Conservation (phyloP, 139 green algal genomes). For the Spirogloea muscicola region DNA sequence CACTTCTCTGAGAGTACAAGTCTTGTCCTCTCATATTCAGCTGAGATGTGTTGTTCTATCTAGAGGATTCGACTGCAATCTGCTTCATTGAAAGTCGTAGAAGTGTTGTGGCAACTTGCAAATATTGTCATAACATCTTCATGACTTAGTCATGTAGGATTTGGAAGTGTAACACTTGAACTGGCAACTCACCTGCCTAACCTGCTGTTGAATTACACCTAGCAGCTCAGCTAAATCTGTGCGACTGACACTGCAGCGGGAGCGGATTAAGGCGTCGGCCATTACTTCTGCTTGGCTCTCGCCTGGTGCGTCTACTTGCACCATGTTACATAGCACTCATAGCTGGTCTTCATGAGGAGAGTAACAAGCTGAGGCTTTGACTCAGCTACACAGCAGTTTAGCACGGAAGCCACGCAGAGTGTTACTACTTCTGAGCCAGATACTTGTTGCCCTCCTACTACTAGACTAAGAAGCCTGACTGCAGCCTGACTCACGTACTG, state of each 20-base stretch:
- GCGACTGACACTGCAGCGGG: neutral
- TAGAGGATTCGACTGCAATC: too few relatives aligned
- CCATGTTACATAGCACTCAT: neutral
- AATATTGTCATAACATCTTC: too few relatives aligned
- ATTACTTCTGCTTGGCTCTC: neutral
- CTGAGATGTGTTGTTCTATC: too few relatives aligned
- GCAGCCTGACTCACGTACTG: too few relatives aligned
- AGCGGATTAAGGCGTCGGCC: conserved; percentile 20
- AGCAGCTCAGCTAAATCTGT: neutral
- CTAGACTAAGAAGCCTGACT: neutral
- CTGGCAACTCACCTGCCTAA: neutral
- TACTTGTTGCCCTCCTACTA: neutral
- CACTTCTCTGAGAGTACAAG: neutral
- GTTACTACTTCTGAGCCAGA: neutral
- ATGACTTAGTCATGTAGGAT: too few relatives aligned
- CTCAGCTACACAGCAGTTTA: neutral
- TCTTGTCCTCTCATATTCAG: neutral
- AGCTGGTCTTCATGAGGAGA: neutral
- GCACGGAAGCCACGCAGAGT: neutral
- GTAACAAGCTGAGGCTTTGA: neutral
- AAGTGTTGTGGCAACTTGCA: neutral
- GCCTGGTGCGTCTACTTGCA: conserved; percentile 12
- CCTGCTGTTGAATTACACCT: neutral
- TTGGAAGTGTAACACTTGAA: neutral
- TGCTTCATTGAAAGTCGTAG: neutral